phyloP scores from a whole-genome alignment of 1,284 basidiomycete genomes.

The Apiotrichum gracile region DNA sequence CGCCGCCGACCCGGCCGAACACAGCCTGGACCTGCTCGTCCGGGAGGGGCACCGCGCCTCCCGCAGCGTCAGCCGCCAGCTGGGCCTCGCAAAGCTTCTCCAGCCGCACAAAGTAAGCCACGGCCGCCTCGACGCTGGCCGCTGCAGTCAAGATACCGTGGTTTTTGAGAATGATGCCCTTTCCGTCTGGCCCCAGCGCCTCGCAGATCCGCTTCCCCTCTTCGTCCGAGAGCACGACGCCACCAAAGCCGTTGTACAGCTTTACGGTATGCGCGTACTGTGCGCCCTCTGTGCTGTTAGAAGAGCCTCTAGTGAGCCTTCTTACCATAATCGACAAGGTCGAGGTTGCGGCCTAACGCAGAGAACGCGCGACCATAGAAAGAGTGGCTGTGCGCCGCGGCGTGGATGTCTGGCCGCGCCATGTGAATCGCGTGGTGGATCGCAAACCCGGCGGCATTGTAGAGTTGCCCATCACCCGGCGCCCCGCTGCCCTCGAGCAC shows the following conservation, averaged over 20 bases:
- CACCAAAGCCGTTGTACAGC: slow-evolving; percentile 42
- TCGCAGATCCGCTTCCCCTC: slow-evolving; percentile 43
- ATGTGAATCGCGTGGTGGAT: slow-evolving; percentile 56
- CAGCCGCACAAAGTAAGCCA: slow-evolving; percentile 27
- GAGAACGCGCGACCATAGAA: slow-evolving; percentile 60
- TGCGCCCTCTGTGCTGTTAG: slow-evolving; percentile 16
- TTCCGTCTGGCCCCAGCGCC: slow-evolving; percentile 42
- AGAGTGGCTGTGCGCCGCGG: slow-evolving; percentile 62
- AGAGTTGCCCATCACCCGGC: slow-evolving; percentile 31
- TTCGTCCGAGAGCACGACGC: slow-evolving; percentile 45
- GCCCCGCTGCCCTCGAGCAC: slow-evolving; percentile 48
- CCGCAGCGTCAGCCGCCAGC: slow-evolving; percentile 26
- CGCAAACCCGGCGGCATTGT: slow-evolving; percentile 53
- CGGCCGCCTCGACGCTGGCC: slow-evolving; percentile 24
- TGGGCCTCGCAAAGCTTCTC: slow-evolving; percentile 32
- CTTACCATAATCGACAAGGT: slow-evolving; percentile 54
- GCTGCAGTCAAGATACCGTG: slow-evolving; percentile 32
- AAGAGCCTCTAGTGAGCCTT: not conserved
- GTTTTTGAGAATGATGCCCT: slow-evolving; percentile 41
- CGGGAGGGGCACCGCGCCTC: slow-evolving; percentile 51
- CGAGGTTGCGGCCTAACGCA: slow-evolving; percentile 55
- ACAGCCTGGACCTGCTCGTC: slow-evolving; percentile 56
- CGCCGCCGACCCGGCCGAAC: slow-evolving; percentile 52
- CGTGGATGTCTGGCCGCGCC: slow-evolving; percentile 58
- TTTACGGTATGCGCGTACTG: slow-evolving; percentile 36